Percentiles rank a stretch among this genome's conserved stretches.
These are phyloP conservation scores for Fragaria vesca DNA, from an alignment of 306 rosid genomes.

Conservation along the genomic window DNA sequence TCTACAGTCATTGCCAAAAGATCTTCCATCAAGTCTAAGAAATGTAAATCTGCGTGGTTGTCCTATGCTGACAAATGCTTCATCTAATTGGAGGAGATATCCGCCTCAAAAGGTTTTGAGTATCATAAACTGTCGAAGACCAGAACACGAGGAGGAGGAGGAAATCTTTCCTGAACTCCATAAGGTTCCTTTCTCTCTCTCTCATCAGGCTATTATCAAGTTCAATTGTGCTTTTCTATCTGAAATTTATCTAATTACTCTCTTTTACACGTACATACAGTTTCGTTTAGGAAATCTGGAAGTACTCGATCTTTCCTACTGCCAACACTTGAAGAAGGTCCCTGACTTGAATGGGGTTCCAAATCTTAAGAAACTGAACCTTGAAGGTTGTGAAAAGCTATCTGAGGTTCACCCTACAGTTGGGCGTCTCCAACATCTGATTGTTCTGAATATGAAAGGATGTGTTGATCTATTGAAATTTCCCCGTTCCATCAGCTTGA, in stretches of 20 bases:
- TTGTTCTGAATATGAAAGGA: constrained; percentile 8
- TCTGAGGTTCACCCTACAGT: neutral
- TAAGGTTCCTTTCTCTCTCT: neutral
- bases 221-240: neutral
- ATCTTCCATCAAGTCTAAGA: neutral
- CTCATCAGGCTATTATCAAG: neutral
- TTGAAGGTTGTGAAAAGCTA: constrained; percentile 10
- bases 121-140: neutral
- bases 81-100: neutral
- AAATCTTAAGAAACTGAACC: constrained; percentile 1
- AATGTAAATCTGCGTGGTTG: neutral
- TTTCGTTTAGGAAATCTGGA: neutral
- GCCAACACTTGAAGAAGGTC: neutral
- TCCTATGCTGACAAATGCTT: neutral
- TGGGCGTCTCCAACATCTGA: neutral
- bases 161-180: neutral
- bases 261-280: neutral
- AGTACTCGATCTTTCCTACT: neutral
- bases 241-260: neutral
- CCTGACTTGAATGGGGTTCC: constrained; percentile 11
- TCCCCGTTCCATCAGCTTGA: neutral
- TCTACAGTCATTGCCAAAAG: constrained; percentile 13
- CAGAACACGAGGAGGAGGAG: neutral
- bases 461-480: neutral
- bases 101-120: neutral